Conservation (phyloP, 163 green algal species). For the Scenedesmus sp. region DNA sequence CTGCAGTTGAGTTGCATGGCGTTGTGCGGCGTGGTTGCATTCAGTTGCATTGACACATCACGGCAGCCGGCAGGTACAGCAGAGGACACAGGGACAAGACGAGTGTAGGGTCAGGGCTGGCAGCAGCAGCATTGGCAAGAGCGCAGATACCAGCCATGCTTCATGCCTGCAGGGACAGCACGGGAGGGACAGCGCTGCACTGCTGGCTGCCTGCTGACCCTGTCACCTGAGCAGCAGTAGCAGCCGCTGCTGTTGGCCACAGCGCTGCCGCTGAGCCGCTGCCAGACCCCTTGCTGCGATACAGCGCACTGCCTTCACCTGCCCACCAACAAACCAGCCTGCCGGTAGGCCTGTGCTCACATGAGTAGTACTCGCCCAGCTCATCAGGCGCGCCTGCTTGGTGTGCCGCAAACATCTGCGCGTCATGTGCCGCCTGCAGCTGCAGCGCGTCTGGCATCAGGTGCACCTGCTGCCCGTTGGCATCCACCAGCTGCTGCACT, state of each 20-base stretch:
- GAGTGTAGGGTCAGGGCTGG: background rate
- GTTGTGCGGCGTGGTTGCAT: background rate
- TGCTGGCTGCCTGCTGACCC: background rate
- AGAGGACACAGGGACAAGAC: too few relatives aligned
- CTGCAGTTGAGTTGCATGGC: conserved; percentile 15
- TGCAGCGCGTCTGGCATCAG: conserved; percentile 45
- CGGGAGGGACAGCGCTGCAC: too few relatives aligned
- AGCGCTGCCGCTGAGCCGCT: background rate
- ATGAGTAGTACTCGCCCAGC: background rate
- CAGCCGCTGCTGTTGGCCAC: background rate
- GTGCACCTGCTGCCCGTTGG: conserved; percentile 33
- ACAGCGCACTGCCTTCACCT: background rate
- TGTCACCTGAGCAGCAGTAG: background rate
- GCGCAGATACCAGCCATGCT: too few relatives aligned
- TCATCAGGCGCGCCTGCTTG: conserved; percentile 12
- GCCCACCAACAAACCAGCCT: background rate
- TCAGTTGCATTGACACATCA: too few relatives aligned
- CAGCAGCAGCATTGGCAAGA: background rate
- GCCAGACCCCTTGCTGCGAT: background rate
- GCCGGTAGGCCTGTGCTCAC: background rate
- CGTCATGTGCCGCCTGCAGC: conserved; percentile 25
- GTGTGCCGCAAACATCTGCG: conserved; percentile 15
- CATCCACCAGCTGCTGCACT: background rate
- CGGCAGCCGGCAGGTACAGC: background rate
- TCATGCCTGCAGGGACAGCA: too few relatives aligned